A percentile compares a stretch with the other conserved stretches of the same genome.
phyloP scores from a whole-genome alignment of 1,139 yeast genomes.

The Scheffersomyces insectosa region DNA sequence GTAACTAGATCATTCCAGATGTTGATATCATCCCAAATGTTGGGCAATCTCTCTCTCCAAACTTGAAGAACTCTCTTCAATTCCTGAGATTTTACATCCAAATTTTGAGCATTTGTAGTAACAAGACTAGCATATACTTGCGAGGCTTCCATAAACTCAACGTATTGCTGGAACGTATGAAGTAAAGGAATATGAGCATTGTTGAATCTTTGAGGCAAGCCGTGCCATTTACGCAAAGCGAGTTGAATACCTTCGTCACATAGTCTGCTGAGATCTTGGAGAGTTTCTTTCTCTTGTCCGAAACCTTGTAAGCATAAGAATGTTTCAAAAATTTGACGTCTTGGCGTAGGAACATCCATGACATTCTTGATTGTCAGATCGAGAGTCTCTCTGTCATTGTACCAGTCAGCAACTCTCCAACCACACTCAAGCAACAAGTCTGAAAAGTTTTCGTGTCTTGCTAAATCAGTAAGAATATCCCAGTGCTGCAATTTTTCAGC shows the following conservation, averaged over 20 bases:
- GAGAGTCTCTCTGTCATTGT: conserved; percentile 87
- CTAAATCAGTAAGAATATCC: conserved; percentile 95
- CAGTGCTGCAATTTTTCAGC: conserved; percentile 97
- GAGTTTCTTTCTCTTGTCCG: conserved; percentile 83
- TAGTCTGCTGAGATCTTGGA: conserved; percentile 76
- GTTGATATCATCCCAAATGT: conserved; percentile 95
- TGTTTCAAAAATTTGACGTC: conserved; percentile 94
- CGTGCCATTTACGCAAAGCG: conserved; percentile 91
- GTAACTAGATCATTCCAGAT: conserved; percentile 97
- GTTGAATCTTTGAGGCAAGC: conserved; percentile 75
- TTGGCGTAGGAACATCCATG: conserved; percentile 98
- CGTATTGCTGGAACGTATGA: conserved; percentile 96
- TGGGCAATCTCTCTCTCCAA: conserved; percentile 97
- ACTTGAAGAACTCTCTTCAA: conserved; percentile 92
- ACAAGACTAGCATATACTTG: conserved; percentile 89
- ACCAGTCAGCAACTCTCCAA: conserved; percentile 99
- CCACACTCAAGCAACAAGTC: conserved; percentile 95
- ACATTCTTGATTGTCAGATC: conserved; percentile 94
- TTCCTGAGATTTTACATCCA: conserved; percentile 91
- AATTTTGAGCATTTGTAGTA: conserved; percentile 86
- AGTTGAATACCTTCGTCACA: conserved; percentile 97
- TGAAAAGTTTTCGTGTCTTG: conserved; percentile 96
- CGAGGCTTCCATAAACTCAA: conserved; percentile 96
- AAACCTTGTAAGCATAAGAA: conserved; percentile 90
- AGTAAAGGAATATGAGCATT: conserved; percentile 87